Evolutionary conservation across 2,329 filamentous ascomycete genomes (phyloP).

Genomic region (Sporothrix globosa): DNA sequence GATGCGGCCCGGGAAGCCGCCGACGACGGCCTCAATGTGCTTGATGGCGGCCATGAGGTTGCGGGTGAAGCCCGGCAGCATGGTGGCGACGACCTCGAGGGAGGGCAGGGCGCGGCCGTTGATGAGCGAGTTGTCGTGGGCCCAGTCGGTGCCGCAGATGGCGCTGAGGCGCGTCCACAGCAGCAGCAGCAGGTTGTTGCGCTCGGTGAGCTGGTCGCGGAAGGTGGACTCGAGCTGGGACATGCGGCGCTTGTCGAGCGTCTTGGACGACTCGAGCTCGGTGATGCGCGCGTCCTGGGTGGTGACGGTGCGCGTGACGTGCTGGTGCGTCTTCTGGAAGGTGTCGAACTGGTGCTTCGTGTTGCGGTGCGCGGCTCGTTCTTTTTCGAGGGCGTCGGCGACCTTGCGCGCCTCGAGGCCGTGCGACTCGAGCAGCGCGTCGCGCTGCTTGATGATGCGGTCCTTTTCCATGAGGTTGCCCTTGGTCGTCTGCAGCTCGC

Average conservation of each 20-base stretch:
- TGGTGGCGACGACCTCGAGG: constrained; percentile 81
- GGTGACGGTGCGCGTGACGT: constrained; percentile 81
- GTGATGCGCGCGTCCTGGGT: constrained; percentile 82
- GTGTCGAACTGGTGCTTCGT: constrained; percentile 88
- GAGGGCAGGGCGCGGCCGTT: constrained; percentile 82
- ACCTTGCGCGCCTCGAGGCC: constrained; percentile 84
- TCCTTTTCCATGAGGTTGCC: constrained; percentile 86
- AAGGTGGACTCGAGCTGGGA: constrained; percentile 75
- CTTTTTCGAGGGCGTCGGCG: constrained; percentile 86
- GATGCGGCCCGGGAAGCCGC: constrained; percentile 77
- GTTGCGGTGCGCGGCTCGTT: constrained; percentile 79
- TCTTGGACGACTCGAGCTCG: constrained; percentile 81
- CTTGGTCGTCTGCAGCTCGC: constrained; percentile 79
- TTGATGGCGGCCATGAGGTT: constrained; percentile 87
- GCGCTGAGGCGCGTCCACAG: constrained; percentile 87
- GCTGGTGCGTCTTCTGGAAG: constrained; percentile 82
- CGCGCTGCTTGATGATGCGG: constrained; percentile 83
- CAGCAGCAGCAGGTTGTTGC: constrained; percentile 84
- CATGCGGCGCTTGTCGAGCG: constrained; percentile 76
- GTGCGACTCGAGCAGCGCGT: constrained; percentile 83
- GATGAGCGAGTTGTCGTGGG: constrained; percentile 83
- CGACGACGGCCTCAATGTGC: constrained; percentile 79
- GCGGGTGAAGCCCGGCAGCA: constrained; percentile 85
- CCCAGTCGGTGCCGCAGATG: constrained; percentile 90
- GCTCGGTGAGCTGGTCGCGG: constrained; percentile 84